A percentile compares a stretch with the other conserved stretches of the same genome.
phyloP scores from a whole-genome alignment of 2,329 filamentous ascomycete species.

The Zalaria sp. region DNA sequence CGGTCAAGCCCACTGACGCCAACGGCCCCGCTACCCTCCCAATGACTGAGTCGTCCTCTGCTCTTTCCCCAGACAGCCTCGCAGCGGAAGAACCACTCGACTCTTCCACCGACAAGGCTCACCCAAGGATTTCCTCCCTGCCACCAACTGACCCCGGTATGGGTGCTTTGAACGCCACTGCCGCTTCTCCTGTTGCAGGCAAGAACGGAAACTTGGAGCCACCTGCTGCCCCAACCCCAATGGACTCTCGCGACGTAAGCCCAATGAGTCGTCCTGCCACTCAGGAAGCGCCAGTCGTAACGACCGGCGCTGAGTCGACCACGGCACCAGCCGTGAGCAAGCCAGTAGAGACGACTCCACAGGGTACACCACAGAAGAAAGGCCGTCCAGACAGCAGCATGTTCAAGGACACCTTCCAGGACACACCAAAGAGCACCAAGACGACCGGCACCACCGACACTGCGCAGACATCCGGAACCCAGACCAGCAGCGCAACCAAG shows the following conservation, averaged over 20 bases:
- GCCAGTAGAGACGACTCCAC: constrained; percentile 1
- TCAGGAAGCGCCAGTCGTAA: constrained; percentile 25
- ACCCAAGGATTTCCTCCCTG: constrained; percentile 11
- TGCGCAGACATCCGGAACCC: constrained; percentile 2
- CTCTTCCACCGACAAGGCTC: constrained; percentile 10
- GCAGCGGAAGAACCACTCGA: constrained; percentile 7
- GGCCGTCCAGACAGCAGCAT: background rate
- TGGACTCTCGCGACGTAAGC: constrained; percentile 25
- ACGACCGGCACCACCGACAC: constrained; percentile 5
- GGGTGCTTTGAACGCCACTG: constrained; percentile 13
- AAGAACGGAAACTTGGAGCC: constrained; percentile 4
- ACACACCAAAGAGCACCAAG: constrained; percentile 6
- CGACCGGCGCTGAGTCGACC: constrained; percentile 23
- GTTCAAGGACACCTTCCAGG: background rate
- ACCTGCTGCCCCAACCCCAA: constrained; percentile 2
- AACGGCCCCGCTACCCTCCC: background rate
- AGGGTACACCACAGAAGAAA: background rate
- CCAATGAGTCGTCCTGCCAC: constrained; percentile 20
- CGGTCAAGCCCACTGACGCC: constrained; percentile 6
- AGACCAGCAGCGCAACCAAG: constrained; percentile 9
- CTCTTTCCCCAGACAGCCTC: constrained; percentile 3
- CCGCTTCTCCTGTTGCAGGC: constrained; percentile 8
- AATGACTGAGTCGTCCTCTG: background rate
- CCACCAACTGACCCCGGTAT: constrained; percentile 11
- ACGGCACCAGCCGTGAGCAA: constrained; percentile 9